Conservation (phyloP, 768 basidiomycete species). For the Hericium rajendrae region DNA sequence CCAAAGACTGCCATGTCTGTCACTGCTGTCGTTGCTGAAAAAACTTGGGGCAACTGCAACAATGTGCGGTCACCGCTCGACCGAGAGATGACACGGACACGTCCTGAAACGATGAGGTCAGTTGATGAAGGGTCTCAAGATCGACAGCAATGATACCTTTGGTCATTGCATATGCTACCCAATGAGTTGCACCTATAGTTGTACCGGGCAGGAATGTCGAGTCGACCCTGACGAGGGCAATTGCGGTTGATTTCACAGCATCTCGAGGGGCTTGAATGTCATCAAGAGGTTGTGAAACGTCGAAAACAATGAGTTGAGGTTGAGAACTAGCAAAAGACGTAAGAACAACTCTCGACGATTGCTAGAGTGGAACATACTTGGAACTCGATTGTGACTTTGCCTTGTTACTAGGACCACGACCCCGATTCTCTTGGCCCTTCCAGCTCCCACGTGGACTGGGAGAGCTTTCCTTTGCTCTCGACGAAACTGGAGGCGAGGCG, state of each 20-base stretch:
- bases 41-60: conserved; percentile 58
- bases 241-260: conserved; percentile 80
- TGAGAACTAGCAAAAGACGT: conserved; percentile 34
- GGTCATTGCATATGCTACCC: conserved; percentile 92
- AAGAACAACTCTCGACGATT: background rate
- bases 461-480: conserved; percentile 60
- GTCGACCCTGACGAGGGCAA: conserved; percentile 82
- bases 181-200: conserved; percentile 84
- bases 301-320: conserved; percentile 61
- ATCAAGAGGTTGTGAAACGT: conserved; percentile 62
- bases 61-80: conserved; percentile 83
- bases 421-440: conserved; percentile 27
- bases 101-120: conserved; percentile 32
- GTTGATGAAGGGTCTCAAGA: background rate
- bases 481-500: conserved; percentile 24
- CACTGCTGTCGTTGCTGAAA: conserved; percentile 53
- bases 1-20: conserved; percentile 82
- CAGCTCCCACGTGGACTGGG: conserved; percentile 46
- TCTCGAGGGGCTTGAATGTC: conserved; percentile 71
- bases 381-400: conserved; percentile 46
- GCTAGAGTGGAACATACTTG: conserved; percentile 28
- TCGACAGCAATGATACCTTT: conserved; percentile 36
- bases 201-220: conserved; percentile 76
- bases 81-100: conserved; percentile 81
- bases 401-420: conserved; percentile 32